Conservation (phyloP, 306 rosid species). For the Citrullus amarus region DNA sequence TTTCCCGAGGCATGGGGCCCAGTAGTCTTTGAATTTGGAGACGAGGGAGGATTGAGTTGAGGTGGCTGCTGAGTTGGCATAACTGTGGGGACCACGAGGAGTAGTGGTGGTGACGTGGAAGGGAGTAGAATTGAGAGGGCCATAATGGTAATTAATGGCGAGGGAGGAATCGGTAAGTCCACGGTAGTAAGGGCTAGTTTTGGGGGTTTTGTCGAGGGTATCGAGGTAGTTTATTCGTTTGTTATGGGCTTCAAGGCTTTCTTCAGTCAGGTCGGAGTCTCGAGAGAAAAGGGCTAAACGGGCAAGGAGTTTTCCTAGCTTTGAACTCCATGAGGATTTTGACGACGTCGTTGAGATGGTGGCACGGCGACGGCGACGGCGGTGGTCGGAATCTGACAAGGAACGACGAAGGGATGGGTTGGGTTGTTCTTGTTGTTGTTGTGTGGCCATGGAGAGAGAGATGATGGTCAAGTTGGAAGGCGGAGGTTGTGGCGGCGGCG, state of each 20-base stretch:
- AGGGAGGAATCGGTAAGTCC: constrained; percentile 2
- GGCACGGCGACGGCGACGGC: background rate
- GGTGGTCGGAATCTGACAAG: background rate
- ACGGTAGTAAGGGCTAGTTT: constrained; percentile 21
- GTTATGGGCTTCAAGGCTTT: constrained; percentile 3
- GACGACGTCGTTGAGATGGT: background rate
- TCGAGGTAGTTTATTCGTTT: background rate
- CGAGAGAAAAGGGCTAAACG: background rate
- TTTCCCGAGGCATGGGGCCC: constrained; percentile 7
- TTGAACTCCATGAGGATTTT: background rate
- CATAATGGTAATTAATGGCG: background rate
- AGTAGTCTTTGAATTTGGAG: constrained; percentile 9
- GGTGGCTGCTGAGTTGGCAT: background rate
- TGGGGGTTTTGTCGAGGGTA: background rate
- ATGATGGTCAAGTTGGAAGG: background rate
- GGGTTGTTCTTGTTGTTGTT: background rate
- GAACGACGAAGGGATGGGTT: background rate
- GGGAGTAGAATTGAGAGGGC: background rate
- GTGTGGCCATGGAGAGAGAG: background rate
- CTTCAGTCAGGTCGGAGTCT: constrained; percentile 4
- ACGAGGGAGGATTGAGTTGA: constrained; percentile 4
- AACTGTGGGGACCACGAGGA: background rate
- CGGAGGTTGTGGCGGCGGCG: background rate
- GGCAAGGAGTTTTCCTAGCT: background rate
- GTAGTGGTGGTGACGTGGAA: background rate